Percentiles rank a stretch among this genome's conserved stretches.
These are phyloP conservation scores for Chlamydomonas asymmetrica DNA, from an alignment of 139 green algal genomes.

Conservation along the genomic window DNA sequence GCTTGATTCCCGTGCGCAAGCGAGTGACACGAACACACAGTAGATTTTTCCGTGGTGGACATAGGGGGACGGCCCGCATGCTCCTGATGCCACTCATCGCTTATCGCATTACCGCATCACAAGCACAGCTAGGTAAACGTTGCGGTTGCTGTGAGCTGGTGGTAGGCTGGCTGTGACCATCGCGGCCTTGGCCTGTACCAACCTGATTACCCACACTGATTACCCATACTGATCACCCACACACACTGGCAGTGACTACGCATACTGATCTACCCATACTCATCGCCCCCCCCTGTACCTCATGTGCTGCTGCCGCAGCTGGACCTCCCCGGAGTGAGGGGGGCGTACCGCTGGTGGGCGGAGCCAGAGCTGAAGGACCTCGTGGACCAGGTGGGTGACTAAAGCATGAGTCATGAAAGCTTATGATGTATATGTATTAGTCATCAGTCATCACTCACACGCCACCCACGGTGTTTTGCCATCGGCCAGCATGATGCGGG, in stretches of 20 bases:
- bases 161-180: too few relatives aligned
- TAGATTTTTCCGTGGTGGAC: not conserved
- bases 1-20: not conserved
- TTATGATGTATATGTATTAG: too few relatives aligned
- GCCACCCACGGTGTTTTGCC: not conserved
- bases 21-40: not conserved
- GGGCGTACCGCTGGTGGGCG: conserved; percentile 75
- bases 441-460: too few relatives aligned
- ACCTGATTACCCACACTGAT: too few relatives aligned
- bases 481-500: not conserved
- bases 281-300: not conserved
- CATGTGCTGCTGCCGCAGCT: conserved; percentile 6
- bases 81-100: not conserved
- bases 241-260: too few relatives aligned
- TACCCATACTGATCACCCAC: too few relatives aligned
- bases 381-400: conserved; percentile 52
- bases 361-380: conserved; percentile 86
- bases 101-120: not conserved
- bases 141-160: conserved; percentile 7
- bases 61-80: too few relatives aligned
- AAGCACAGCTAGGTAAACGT: not conserved
- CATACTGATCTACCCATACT: too few relatives aligned
- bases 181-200: too few relatives aligned
- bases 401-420: too few relatives aligned
- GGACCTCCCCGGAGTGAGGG: not conserved